These are phyloP conservation scores for Cordyceps pruinosa DNA, from an alignment of 2,329 filamentous ascomycete genomes.

Conservation along the genomic window DNA sequence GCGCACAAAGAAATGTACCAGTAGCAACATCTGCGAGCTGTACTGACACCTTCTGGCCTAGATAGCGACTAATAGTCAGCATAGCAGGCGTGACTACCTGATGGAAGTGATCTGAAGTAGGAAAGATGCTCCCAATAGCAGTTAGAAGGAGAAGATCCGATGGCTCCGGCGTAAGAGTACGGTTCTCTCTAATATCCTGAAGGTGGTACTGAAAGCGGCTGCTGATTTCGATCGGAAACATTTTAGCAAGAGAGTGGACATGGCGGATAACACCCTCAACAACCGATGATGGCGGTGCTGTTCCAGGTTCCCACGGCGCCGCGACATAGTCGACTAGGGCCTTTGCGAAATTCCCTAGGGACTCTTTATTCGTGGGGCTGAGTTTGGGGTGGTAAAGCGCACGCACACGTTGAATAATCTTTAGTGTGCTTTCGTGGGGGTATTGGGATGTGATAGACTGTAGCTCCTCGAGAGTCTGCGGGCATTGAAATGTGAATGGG, in stretches of 20 bases:
- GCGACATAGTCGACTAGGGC: constrained; percentile 58
- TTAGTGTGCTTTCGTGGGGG: constrained; percentile 59
- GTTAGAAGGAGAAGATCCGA: constrained; percentile 81
- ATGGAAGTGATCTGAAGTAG: constrained; percentile 96
- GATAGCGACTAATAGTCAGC: constrained; percentile 74
- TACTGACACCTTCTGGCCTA: constrained; percentile 68
- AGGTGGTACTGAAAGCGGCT: constrained; percentile 72
- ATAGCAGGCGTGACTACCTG: constrained; percentile 87
- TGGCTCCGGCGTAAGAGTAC: constrained; percentile 46
- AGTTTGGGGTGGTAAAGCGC: constrained; percentile 89
- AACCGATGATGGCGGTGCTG: constrained; percentile 54
- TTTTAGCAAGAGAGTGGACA: constrained; percentile 85
- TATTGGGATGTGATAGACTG: constrained; percentile 58
- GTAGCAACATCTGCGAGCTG: constrained; percentile 59
- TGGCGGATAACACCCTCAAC: constrained; percentile 81
- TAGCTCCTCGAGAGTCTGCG: constrained; percentile 69
- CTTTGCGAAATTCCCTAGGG: constrained; percentile 61
- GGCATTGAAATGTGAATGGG: constrained; percentile 82
- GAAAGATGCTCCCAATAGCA: constrained; percentile 77
- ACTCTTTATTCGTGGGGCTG: constrained; percentile 75
- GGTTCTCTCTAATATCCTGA: constrained; percentile 40
- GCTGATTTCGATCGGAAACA: constrained; percentile 71
- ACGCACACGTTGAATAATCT: constrained; percentile 80
- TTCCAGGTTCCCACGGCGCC: constrained; percentile 36
- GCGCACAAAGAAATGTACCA: constrained; percentile 71